Percentiles rank a stretch among this genome's conserved stretches.
These are phyloP conservation scores for Penstemon newberryi DNA, from an alignment of 257 asterid genomes.

Conservation along the genomic window DNA sequence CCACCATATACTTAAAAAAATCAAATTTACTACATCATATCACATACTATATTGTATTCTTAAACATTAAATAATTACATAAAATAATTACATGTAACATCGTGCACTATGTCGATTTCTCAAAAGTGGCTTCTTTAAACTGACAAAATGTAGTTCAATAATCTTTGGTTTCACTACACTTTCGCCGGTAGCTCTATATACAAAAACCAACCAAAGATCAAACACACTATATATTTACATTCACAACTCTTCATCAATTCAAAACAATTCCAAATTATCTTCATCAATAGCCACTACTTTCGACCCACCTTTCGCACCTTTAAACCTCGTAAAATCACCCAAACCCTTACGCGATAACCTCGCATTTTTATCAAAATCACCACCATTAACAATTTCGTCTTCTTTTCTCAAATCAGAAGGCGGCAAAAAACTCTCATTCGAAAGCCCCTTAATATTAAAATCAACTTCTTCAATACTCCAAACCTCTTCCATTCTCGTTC, in stretches of 20 bases:
- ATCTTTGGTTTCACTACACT: background rate
- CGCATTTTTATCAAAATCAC: background rate
- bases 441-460: slow-evolving; percentile 43
- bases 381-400: slow-evolving; percentile 31
- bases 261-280: slow-evolving; percentile 29
- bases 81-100: no score
- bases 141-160: background rate
- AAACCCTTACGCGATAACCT: slow-evolving; percentile 28
- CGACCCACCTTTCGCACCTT: slow-evolving; percentile 28
- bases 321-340: slow-evolving; percentile 27
- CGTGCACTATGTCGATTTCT: no score
- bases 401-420: slow-evolving; percentile 40
- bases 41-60: no score
- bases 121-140: background rate
- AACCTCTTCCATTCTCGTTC: background rate
- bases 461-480: slow-evolving; percentile 50
- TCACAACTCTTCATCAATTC: slow-evolving; percentile 33
- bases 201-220: slow-evolving; percentile 30
- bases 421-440: slow-evolving; percentile 33
- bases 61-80: no score
- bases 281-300: slow-evolving; percentile 58
- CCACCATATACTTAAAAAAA: no score
- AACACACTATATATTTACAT: background rate
- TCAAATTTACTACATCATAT: no score
- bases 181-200: slow-evolving; percentile 26